Percentiles rank a stretch among this genome's conserved stretches.
phyloP scores from a whole-genome alignment of 495 filamentous ascomycete genomes.

The Penicillium paxilli region DNA sequence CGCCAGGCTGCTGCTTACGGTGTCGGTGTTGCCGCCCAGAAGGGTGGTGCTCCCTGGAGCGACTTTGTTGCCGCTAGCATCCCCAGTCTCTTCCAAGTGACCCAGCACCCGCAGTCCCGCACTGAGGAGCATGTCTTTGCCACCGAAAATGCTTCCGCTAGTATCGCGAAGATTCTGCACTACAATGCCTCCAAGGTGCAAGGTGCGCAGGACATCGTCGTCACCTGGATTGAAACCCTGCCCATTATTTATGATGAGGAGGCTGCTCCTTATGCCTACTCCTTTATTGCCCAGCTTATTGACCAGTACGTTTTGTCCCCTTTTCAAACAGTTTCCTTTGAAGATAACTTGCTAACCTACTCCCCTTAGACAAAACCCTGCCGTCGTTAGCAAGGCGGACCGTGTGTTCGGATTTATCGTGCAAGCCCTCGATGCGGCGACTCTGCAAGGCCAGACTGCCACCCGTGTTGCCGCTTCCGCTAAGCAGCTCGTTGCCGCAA shows the following conservation, averaged over 20 bases:
- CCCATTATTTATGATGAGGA: constrained; percentile 96
- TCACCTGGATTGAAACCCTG: constrained; percentile 83
- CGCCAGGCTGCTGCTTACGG: constrained; percentile 96
- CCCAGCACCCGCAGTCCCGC: constrained; percentile 74
- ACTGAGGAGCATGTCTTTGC: constrained; percentile 95
- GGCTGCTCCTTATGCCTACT: constrained; percentile 94
- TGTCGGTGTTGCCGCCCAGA: constrained; percentile 92
- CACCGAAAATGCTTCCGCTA: constrained; percentile 95
- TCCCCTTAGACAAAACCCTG: constrained; percentile 75
- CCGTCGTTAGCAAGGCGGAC: constrained; percentile 68
- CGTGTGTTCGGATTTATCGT: constrained; percentile 81
- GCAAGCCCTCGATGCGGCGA: constrained; percentile 87
- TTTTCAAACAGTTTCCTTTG: neutral
- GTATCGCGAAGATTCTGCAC: constrained; percentile 94
- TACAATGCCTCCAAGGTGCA: constrained; percentile 75
- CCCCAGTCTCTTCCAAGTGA: constrained; percentile 79
- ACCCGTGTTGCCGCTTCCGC: constrained; percentile 69
- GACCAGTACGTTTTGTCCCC: constrained; percentile 73
- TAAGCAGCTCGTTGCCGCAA: constrained; percentile 68
- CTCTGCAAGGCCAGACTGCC: constrained; percentile 79
- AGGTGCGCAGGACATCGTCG: constrained; percentile 69
- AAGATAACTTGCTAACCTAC: constrained; percentile 19
- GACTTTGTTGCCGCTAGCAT: constrained; percentile 78
- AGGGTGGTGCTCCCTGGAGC: constrained; percentile 81
- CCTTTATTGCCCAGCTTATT: constrained; percentile 86